Evolutionary conservation across 169 alveolate genomes (phyloP).

Genomic region (Plasmodium inui): DNA sequence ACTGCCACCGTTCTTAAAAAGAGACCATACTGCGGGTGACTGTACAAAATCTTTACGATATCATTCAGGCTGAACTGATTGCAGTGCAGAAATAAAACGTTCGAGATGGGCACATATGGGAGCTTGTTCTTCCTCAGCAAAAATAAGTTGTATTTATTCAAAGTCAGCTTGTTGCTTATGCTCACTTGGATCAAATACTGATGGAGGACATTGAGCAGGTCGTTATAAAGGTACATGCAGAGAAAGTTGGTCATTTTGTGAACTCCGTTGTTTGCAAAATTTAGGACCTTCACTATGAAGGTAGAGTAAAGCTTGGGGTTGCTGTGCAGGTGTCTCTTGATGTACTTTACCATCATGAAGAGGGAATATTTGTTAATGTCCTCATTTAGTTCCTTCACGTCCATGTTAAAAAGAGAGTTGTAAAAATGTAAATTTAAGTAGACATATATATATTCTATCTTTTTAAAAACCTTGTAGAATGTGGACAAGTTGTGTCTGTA

Average conservation of each 20-base stretch:
- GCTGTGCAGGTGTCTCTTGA: constrained; percentile 46
- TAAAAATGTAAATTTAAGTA: constrained; percentile 39
- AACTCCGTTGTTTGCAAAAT: constrained; percentile 20
- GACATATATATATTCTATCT: constrained; percentile 60
- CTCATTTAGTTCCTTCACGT: constrained; percentile 45
- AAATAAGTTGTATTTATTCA: constrained; percentile 60
- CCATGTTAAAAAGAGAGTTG: constrained; percentile 10
- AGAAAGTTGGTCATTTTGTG: constrained; percentile 29
- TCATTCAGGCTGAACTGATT: constrained; percentile 41
- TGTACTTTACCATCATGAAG: constrained; percentile 16
- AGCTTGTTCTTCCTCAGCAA: constrained; percentile 28
- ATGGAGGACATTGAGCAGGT: constrained; percentile 20
- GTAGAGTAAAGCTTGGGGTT: constrained; percentile 6
- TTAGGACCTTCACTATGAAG: constrained; percentile 23
- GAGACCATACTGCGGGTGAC: constrained; percentile 68
- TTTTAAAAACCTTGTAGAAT: constrained; percentile 54
- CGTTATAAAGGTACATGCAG: constrained; percentile 39
- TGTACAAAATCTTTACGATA: constrained; percentile 36
- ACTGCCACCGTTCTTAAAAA: constrained; percentile 37
- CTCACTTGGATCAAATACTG: constrained; percentile 29
- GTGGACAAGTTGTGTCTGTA: constrained; percentile 50
- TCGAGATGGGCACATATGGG: constrained; percentile 46
- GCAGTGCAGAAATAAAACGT: constrained; percentile 46
- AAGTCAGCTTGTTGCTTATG: constrained; percentile 40
- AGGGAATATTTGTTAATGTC: constrained; percentile 26